Percentiles rank a stretch among this genome's conserved stretches.
Evolutionary conservation across 2,329 filamentous ascomycete species (phyloP).

Genomic region (Epichloe baconii): DNA sequence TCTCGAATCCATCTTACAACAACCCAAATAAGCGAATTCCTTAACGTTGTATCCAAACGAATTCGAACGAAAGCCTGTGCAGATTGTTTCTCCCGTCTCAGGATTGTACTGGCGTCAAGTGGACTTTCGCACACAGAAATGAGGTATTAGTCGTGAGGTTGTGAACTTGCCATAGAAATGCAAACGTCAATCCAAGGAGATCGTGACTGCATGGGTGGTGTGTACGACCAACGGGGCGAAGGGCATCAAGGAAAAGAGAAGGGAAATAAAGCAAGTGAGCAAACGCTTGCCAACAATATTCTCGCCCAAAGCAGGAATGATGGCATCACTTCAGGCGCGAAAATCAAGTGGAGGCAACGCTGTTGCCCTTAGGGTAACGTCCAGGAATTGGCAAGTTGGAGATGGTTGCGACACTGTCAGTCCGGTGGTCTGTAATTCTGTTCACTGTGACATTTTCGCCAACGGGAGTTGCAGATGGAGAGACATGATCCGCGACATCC

Average conservation of each 20-base stretch:
- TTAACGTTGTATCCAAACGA: neutral
- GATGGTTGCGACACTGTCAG: constrained; percentile 39
- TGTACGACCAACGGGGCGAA: too few relatives aligned
- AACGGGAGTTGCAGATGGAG: constrained; percentile 3
- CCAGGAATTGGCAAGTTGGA: constrained; percentile 59
- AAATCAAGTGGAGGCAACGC: constrained; percentile 25
- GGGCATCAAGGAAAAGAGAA: neutral
- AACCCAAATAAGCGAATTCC: neutral
- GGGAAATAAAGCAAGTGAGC: neutral
- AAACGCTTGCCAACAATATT: neutral
- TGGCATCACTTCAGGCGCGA: neutral
- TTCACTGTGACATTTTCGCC: constrained; percentile 3
- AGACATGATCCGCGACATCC: constrained; percentile 6
- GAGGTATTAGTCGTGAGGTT: too few relatives aligned
- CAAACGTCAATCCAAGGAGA: neutral
- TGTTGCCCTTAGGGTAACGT: constrained; percentile 38
- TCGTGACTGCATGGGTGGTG: neutral
- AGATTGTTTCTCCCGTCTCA: neutral
- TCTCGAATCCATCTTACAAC: neutral
- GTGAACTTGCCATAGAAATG: neutral
- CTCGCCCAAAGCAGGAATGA: neutral
- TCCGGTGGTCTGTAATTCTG: constrained; percentile 19
- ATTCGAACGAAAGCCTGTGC: neutral
- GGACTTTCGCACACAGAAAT: too few relatives aligned
- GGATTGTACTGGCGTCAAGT: neutral